Evolutionary conservation across 2,329 filamentous ascomycete genomes (phyloP).

Genomic region (Aciculosporium take): DNA sequence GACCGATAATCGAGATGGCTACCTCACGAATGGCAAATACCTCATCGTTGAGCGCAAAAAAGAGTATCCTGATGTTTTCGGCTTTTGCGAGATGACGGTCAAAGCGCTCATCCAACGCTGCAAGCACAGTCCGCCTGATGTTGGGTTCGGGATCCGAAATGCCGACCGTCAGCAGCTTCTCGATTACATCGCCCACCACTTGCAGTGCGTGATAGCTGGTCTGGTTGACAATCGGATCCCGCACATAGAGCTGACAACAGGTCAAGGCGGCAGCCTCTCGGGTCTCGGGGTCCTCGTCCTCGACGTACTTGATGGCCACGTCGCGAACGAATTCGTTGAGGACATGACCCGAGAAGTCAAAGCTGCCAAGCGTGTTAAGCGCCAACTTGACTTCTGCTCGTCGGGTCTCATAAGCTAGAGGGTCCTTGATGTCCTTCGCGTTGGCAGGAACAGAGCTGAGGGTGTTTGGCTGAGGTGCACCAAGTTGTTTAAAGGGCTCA

Average conservation of each 20-base stretch:
- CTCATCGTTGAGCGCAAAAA: constrained; percentile 92
- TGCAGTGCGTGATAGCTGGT: constrained; percentile 94
- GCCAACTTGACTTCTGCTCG: constrained; percentile 86
- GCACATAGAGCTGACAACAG: constrained; percentile 92
- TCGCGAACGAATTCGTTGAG: constrained; percentile 98
- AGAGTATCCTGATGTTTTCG: constrained; percentile 90
- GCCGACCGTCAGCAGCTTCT: constrained; percentile 87
- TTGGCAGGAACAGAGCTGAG: constrained; percentile 69
- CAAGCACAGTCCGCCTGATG: constrained; percentile 78
- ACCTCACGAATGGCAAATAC: constrained; percentile 86
- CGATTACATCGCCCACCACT: constrained; percentile 94
- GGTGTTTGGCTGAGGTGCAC: constrained; percentile 74
- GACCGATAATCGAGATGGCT: constrained; percentile 89
- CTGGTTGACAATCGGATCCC: constrained; percentile 94
- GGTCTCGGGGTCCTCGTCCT: constrained; percentile 87
- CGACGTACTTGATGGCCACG: constrained; percentile 94
- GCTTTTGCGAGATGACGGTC: constrained; percentile 94
- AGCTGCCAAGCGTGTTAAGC: constrained; percentile 90
- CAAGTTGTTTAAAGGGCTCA: constrained; percentile 80
- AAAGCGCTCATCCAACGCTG: constrained; percentile 83
- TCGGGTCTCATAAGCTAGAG: constrained; percentile 62
- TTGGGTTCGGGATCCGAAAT: constrained; percentile 82
- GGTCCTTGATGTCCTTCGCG: constrained; percentile 75
- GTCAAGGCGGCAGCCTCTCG: constrained; percentile 89
- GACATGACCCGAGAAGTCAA: constrained; percentile 85